Conservation (phyloP, 352 stramenopile species). For the Globisporangium acanthophoron region DNA sequence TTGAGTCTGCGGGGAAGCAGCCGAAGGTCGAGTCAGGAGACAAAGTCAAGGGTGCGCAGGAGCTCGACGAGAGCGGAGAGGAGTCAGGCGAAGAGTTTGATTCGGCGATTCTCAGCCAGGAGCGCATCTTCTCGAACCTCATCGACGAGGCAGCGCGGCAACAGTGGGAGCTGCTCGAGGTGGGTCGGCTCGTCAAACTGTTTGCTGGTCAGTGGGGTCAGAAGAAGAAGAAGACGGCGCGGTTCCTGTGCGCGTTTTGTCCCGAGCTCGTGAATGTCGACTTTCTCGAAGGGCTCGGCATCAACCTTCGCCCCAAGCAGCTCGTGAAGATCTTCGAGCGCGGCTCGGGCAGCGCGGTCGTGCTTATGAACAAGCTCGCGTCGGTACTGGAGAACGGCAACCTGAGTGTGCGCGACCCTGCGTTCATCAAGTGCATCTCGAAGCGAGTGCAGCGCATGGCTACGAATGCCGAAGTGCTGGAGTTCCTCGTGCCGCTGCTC, state of each 20-base stretch:
- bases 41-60: neutral
- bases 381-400: slow-evolving; percentile 68
- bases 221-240: slow-evolving; percentile 47
- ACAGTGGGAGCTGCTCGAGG: slow-evolving; percentile 70
- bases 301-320: slow-evolving; percentile 44
- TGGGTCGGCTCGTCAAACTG: slow-evolving; percentile 74
- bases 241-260: slow-evolving; percentile 54
- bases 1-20: neutral
- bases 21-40: neutral
- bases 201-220: slow-evolving; percentile 59
- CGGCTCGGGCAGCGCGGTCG: slow-evolving; percentile 45
- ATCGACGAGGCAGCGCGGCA: slow-evolving; percentile 76
- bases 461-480: slow-evolving; percentile 57
- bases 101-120: slow-evolving; percentile 14
- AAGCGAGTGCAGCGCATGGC: slow-evolving; percentile 22
- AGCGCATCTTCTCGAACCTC: slow-evolving; percentile 57
- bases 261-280: slow-evolving; percentile 81
- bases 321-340: slow-evolving; percentile 67
- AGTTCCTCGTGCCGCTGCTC: slow-evolving; percentile 59
- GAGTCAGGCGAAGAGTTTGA: neutral
- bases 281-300: slow-evolving; percentile 75
- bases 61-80: neutral
- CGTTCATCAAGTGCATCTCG: slow-evolving; percentile 24
- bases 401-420: slow-evolving; percentile 46
- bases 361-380: slow-evolving; percentile 74